A percentile compares a stretch with the other conserved stretches of the same genome.
phyloP scores from a whole-genome alignment of 768 basidiomycete genomes.

The Naganishia friedmannii region DNA sequence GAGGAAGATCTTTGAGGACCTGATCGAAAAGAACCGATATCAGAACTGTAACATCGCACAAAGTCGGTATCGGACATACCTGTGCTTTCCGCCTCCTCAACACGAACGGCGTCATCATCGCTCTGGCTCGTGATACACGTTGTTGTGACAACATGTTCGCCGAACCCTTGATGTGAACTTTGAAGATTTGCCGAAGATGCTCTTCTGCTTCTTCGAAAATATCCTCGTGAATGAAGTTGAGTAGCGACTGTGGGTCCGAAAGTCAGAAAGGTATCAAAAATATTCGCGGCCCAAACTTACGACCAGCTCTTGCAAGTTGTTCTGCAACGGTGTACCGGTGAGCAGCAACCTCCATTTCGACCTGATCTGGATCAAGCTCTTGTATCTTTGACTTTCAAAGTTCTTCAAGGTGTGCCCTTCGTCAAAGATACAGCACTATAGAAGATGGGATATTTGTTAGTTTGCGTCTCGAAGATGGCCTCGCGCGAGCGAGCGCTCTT shows the following conservation, averaged over 20 bases:
- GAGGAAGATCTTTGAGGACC: constrained; percentile 89
- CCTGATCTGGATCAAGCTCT: constrained; percentile 75
- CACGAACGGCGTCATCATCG: constrained; percentile 99
- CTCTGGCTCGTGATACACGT: constrained; percentile 90
- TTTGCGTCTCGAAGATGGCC: background rate
- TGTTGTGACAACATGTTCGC: constrained; percentile 84
- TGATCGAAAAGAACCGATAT: constrained; percentile 43
- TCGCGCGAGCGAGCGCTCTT: constrained; percentile 53
- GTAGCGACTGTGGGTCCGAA: constrained; percentile 67
- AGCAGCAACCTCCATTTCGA: constrained; percentile 86
- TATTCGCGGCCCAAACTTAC: constrained; percentile 40
- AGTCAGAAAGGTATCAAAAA: constrained; percentile 4
- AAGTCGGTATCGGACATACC: constrained; percentile 53
- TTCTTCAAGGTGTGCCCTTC: constrained; percentile 98
- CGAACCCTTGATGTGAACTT: constrained; percentile 75
- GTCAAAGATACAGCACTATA: constrained; percentile 86
- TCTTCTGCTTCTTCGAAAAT: constrained; percentile 75
- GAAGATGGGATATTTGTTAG: constrained; percentile 3
- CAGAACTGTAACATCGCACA: background rate
- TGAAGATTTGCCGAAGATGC: constrained; percentile 88
- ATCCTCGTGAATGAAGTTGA: constrained; percentile 95
- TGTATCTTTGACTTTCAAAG: constrained; percentile 94
- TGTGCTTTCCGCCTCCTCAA: constrained; percentile 95
- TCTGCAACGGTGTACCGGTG: constrained; percentile 87
- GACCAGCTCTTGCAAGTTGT: constrained; percentile 57